Conservation (phyloP, 495 filamentous ascomycete genomes). For the Echria macrotheca region DNA sequence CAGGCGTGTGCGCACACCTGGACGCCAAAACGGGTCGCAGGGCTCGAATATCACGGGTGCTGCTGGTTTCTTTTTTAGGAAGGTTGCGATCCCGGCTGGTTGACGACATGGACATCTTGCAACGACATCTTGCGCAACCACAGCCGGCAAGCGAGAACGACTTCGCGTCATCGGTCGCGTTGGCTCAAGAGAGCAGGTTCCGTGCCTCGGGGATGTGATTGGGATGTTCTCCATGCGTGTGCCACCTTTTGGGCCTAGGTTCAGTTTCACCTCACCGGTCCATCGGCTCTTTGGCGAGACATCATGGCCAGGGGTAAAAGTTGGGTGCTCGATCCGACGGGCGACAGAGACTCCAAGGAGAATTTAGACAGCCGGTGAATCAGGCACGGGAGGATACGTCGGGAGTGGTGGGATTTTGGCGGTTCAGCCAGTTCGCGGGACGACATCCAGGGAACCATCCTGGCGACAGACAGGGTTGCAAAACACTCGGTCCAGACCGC, state of each 20-base stretch:
- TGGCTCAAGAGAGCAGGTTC: too few relatives aligned
- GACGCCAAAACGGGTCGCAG: conserved; percentile 25
- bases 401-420: conserved; percentile 2
- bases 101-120: too few relatives aligned
- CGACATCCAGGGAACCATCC: conserved; percentile 10
- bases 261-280: conserved; percentile 6
- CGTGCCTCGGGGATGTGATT: too few relatives aligned
- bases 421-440: conserved; percentile 6
- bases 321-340: conserved; percentile 8
- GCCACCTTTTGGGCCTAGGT: background rate
- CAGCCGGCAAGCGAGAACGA: background rate
- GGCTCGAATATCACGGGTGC: conserved; percentile 22
- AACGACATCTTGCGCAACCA: conserved; percentile 1
- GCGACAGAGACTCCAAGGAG: background rate
- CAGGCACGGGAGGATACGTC: conserved; percentile 17
- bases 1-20: conserved; percentile 2
- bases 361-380: conserved; percentile 19
- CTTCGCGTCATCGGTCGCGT: too few relatives aligned
- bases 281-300: conserved; percentile 7
- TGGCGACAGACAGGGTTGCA: conserved; percentile 3
- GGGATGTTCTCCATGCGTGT: too few relatives aligned
- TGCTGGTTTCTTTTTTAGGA: conserved; percentile 15
- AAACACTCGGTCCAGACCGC: too few relatives aligned
- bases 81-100: background rate
- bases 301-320: too few relatives aligned